Evolutionary conservation across 345 rosid species (phyloP).

Genomic region (Boechera stricta): DNA sequence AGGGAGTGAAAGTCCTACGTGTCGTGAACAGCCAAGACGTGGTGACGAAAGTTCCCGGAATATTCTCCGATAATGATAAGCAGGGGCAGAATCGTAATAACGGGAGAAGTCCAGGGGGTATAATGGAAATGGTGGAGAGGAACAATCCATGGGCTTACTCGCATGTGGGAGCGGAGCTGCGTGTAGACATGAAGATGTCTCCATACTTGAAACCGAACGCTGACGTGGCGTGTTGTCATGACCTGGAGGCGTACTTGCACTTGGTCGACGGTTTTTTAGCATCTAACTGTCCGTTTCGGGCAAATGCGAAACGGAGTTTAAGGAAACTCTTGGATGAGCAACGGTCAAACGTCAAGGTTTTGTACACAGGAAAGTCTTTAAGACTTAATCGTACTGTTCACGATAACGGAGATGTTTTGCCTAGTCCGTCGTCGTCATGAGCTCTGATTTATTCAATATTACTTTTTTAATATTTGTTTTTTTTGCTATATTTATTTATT

Average conservation of each 20-base stretch:
- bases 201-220: constrained; percentile 67
- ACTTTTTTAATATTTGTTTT: background rate
- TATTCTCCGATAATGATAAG: constrained; percentile 45
- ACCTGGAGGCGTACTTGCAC: constrained; percentile 78
- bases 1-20: constrained; percentile 68
- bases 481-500: background rate
- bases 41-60: constrained; percentile 82
- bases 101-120: constrained; percentile 39
- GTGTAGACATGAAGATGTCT: constrained; percentile 71
- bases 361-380: constrained; percentile 74
- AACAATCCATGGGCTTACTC: constrained; percentile 67
- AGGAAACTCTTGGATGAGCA: constrained; percentile 76
- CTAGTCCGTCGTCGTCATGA: constrained; percentile 44
- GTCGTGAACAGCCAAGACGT: constrained; percentile 86
- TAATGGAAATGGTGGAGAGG: constrained; percentile 49
- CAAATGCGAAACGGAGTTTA: constrained; percentile 91
- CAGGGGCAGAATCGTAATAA: constrained; percentile 47
- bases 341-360: constrained; percentile 72
- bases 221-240: constrained; percentile 87
- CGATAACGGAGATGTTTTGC: constrained; percentile 37
- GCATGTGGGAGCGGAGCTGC: constrained; percentile 69
- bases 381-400: constrained; percentile 16
- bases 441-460: background rate
- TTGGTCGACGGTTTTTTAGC: constrained; percentile 84
- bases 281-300: constrained; percentile 79